A percentile compares a stretch with the other conserved stretches of the same genome.
Conservation (phyloP, 371 early-diverging fungal genomes). For the Sanchytrium tribonematis region DNA sequence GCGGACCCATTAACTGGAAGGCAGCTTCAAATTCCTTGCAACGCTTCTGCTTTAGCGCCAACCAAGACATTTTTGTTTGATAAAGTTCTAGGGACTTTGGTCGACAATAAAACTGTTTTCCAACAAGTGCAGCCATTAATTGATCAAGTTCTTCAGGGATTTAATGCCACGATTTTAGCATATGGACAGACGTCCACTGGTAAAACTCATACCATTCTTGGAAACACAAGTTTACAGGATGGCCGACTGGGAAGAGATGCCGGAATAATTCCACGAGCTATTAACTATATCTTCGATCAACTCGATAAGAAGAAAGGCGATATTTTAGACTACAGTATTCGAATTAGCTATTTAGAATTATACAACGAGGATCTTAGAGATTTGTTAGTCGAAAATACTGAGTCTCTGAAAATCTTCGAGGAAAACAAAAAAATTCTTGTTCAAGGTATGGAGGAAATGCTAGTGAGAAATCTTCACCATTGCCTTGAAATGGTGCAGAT, state of each 20-base stretch:
- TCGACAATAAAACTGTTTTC: too few relatives aligned
- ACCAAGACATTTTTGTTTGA: too few relatives aligned
- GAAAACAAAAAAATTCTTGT: conserved; percentile 31
- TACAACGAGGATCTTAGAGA: conserved; percentile 66
- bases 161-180: conserved; percentile 60
- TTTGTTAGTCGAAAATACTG: conserved; percentile 37
- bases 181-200: conserved; percentile 73
- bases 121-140: too few relatives aligned
- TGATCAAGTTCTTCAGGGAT: conserved; percentile 43
- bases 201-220: conserved; percentile 37
- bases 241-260: too few relatives aligned
- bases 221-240: conserved; percentile 6
- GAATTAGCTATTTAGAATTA: conserved; percentile 83
- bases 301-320: conserved; percentile 3
- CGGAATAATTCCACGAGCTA: conserved; percentile 6
- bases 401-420: conserved; percentile 49
- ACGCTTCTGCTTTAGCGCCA: too few relatives aligned
- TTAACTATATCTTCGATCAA: conserved; percentile 4
- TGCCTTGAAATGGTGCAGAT: not conserved
- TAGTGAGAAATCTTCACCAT: conserved; percentile 48
- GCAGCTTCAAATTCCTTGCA: too few relatives aligned
- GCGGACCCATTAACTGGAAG: too few relatives aligned
- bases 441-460: conserved; percentile 46
- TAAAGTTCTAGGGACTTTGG: too few relatives aligned
- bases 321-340: conserved; percentile 16